These are phyloP conservation scores for Saxispiralis lemnorum DNA, from an alignment of 495 filamentous ascomycete species.

Conservation along the genomic window DNA sequence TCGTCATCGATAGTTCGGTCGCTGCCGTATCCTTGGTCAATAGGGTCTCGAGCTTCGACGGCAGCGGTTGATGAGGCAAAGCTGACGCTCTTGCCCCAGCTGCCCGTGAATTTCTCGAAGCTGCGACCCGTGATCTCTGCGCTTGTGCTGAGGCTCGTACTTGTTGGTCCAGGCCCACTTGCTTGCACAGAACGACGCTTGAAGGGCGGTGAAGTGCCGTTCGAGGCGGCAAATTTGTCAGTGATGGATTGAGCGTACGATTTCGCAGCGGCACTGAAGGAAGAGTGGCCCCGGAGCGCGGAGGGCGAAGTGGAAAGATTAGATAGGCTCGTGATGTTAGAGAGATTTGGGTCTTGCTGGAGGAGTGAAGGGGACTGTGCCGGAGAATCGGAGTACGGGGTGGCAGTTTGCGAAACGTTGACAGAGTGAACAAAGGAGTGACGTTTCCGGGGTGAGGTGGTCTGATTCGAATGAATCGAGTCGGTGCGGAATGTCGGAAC, in stretches of 20 bases:
- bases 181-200: neutral
- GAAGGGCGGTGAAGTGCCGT: slow-evolving; percentile 11
- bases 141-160: slow-evolving; percentile 5
- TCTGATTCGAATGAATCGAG: neutral
- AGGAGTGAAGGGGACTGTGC: no score
- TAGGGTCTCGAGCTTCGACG: neutral
- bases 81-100: slow-evolving; percentile 14
- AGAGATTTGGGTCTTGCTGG: no score
- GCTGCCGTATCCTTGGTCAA: slow-evolving; percentile 10
- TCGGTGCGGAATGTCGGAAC: neutral
- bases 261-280: slow-evolving; percentile 12
- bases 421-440: neutral
- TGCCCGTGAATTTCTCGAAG: slow-evolving; percentile 7
- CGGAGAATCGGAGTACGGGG: slow-evolving; percentile 6
- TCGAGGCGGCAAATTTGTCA: slow-evolving; percentile 9
- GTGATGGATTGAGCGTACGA: slow-evolving; percentile 14
- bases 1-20: slow-evolving; percentile 13
- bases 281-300: no score
- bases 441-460: slow-evolving; percentile 1
- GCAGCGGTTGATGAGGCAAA: slow-evolving; percentile 8
- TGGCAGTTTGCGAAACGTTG: slow-evolving; percentile 4
- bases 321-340: no score
- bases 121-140: neutral
- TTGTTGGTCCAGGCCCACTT: neutral
- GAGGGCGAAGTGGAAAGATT: no score